Evolutionary conservation across 2,329 filamentous ascomycete genomes (phyloP), one percentile per base, ranked within the genome.

Genomic region (Claviceps purpurea): DNA sequence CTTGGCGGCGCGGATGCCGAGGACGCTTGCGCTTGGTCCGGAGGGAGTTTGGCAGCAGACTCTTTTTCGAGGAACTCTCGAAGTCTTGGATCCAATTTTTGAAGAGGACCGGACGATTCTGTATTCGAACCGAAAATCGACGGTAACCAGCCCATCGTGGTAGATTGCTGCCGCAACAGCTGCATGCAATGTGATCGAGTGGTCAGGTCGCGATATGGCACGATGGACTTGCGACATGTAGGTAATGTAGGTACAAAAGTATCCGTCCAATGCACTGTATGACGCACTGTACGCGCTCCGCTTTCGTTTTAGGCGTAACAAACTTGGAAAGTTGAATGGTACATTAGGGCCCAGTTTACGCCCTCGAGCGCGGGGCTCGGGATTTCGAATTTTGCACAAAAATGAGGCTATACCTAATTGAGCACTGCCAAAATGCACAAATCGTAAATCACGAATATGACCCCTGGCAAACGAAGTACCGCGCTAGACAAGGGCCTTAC

Each of bases 11-110:
- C 38, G 18, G 53, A 24, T 30, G 57, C 37, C 30, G 50, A 37
- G n/a, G 54, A 39, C 42, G 53, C 51, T 56, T 60, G 53, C 46
- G 60, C 51, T 52, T 63, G 60, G 52, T 61, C 61, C 56, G 60
- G 54, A 54, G 64, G 65, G 72, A 85, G 84, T 70, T 87, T 86
- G 60, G 84, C 73, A 37, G 88, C 85, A 26, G 87, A 84, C 72
- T 95, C 87, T 68, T 84, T 82, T 64, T 89, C 76, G 62, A 95
- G 82, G 67, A 90, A 95, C 58, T 91, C 85, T 62, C 85, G 85
- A 52, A 95, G 78, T 57, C 84, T 82, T 41, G 88, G 86, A 63
- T 95, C 89, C 60, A 96, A 82, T 60, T 86, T 83, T 60, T 77
- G 75, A 58, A 89, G 75, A 24, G 86, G 82, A 56, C 82, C 75